These are phyloP conservation scores for Conticribra guillardii DNA, from an alignment of 108 stramenopile species.

Conservation along the genomic window DNA sequence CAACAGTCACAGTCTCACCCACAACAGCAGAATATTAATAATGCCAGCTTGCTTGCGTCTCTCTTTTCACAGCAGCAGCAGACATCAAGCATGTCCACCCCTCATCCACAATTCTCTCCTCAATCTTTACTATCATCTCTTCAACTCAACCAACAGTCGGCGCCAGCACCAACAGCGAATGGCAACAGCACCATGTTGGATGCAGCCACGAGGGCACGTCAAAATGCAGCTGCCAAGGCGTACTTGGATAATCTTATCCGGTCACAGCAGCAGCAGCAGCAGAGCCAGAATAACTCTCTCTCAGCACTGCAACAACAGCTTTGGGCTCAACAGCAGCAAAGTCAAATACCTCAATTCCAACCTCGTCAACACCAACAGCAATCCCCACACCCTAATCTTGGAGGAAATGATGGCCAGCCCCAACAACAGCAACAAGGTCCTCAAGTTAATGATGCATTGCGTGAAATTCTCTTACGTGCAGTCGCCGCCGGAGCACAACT, in stretches of 20 bases:
- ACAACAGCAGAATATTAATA: not conserved
- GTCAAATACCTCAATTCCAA: not conserved
- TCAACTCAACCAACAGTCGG: too few relatives aligned
- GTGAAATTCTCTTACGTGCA: not conserved
- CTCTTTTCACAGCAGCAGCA: not conserved
- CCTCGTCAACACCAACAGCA: not conserved
- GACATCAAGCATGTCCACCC: not conserved
- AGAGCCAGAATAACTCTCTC: too few relatives aligned
- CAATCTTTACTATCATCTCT: not conserved
- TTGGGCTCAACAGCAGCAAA: too few relatives aligned
- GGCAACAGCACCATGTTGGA: not conserved
- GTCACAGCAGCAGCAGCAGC: too few relatives aligned
- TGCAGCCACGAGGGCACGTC: too few relatives aligned
- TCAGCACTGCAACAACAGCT: too few relatives aligned
- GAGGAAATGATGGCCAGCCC: not conserved
- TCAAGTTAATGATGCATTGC: not conserved
- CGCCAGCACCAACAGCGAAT: not conserved
- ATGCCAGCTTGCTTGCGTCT: not conserved
- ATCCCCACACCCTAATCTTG: not conserved
- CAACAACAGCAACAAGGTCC: not conserved
- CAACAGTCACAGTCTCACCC: not conserved
- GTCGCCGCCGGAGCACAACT: not conserved
- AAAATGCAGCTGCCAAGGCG: too few relatives aligned
- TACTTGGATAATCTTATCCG: too few relatives aligned
- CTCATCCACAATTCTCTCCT: not conserved